Percentiles rank a stretch among this genome's conserved stretches.
phyloP scores from a whole-genome alignment of 139 green algal species.

The Tetradesmus lagerheimii region DNA sequence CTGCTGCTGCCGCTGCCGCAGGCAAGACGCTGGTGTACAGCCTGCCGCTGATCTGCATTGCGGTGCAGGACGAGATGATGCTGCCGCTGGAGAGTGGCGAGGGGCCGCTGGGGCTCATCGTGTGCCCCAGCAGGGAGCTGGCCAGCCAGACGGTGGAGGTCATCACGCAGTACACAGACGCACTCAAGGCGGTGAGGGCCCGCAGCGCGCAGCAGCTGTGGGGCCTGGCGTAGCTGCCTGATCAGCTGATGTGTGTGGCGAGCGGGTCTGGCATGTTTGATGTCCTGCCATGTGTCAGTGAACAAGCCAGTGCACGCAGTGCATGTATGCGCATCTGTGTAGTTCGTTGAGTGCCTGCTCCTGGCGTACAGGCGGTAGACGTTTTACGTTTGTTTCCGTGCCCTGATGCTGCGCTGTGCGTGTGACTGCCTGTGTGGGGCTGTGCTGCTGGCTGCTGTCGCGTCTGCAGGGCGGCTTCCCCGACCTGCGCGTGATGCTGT shows the following conservation, averaged over 20 bases:
- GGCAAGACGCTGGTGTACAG: constrained; percentile 97
- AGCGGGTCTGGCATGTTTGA: too few relatives aligned
- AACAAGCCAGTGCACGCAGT: too few relatives aligned
- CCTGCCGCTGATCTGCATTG: constrained; percentile 93
- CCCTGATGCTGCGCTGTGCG: neutral
- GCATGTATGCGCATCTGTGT: too few relatives aligned
- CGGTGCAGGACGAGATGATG: constrained; percentile 82
- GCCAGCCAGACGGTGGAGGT: constrained; percentile 93
- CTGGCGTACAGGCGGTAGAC: too few relatives aligned
- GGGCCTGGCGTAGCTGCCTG: neutral
- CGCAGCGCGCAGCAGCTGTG: neutral
- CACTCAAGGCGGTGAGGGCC: constrained; percentile 37
- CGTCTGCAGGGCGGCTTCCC: constrained; percentile 52
- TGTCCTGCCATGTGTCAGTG: too few relatives aligned
- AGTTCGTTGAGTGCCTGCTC: too few relatives aligned
- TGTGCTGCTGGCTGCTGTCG: too few relatives aligned
- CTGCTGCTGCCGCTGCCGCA: neutral
- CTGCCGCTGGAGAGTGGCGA: constrained; percentile 88
- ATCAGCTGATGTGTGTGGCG: too few relatives aligned
- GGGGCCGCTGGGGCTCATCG: constrained; percentile 92
- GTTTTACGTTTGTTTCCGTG: neutral
- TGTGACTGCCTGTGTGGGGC: neutral
- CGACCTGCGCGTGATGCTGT: constrained; percentile 89
- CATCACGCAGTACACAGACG: constrained; percentile 71
- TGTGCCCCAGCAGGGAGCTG: constrained; percentile 97